Evolutionary conservation across 805 yeast species (phyloP).

Genomic region (Candida verbasci): DNA sequence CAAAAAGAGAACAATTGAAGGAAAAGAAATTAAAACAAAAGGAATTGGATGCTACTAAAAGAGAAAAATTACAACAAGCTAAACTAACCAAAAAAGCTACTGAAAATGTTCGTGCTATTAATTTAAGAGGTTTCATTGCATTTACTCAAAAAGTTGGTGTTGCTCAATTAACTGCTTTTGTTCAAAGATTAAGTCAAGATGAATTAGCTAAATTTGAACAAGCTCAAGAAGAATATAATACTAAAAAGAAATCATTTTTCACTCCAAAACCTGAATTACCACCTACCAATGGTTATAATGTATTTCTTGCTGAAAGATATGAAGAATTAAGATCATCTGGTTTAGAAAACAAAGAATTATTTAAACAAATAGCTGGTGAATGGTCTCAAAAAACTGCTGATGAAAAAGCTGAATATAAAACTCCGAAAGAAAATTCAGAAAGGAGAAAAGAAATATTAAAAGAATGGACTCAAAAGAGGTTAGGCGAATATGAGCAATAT

Average conservation of each 20-base stretch:
- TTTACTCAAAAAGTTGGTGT: conserved; percentile 10
- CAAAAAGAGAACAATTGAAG: conserved; percentile 7
- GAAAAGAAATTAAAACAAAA: conserved; percentile 8
- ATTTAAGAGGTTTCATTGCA: conserved; percentile 6
- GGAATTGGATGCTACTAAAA: conserved; percentile 9
- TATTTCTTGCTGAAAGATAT: conserved; percentile 8
- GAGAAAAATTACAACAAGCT: conserved; percentile 12
- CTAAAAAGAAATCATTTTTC: conserved; percentile 17
- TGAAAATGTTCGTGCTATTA: conserved; percentile 16
- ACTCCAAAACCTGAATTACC: conserved; percentile 28
- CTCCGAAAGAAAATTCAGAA: conserved; percentile 15
- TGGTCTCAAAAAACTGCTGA: conserved; percentile 27
- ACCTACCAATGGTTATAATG: conserved; percentile 26
- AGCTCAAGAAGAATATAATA: conserved; percentile 27
- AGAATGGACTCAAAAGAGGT: conserved; percentile 29
- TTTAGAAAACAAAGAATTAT: conserved; percentile 16
- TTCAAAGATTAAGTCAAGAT: conserved; percentile 22
- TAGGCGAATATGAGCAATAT: conserved; percentile 14
- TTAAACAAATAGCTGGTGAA: conserved; percentile 21
- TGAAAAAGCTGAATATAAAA: conserved; percentile 24
- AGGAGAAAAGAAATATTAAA: conserved; percentile 17
- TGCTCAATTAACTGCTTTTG: conserved; percentile 15
- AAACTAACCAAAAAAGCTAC: conserved; percentile 16
- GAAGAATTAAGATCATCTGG: background rate
- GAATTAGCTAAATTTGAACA: conserved; percentile 24